A percentile compares a stretch with the other conserved stretches of the same genome.
Conservation (phyloP, 2,329 filamentous ascomycete genomes). For the Sclerotiophoma versabilis region DNA sequence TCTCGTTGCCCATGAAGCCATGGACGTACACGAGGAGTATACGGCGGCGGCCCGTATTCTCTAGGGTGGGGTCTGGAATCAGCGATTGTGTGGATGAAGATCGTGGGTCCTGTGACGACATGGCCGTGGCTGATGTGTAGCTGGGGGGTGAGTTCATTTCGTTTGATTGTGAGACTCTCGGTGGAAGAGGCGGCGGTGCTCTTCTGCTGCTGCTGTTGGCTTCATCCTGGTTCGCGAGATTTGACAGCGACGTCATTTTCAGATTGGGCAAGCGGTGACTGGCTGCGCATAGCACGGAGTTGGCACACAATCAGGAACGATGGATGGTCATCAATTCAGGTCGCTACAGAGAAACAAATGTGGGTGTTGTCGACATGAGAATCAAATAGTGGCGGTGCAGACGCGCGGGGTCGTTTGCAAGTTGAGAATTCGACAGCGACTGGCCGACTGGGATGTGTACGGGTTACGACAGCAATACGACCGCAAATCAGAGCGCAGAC, state of each 20-base stretch:
- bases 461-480: constrained; percentile 10
- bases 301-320: constrained; percentile 16
- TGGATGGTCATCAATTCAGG: constrained; percentile 8
- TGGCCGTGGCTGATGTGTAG: constrained; percentile 32
- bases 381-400: constrained; percentile 13
- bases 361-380: background rate
- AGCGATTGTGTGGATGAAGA: constrained; percentile 57
- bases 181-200: constrained; percentile 43
- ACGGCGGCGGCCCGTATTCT: constrained; percentile 53
- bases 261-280: constrained; percentile 16
- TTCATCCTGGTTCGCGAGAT: constrained; percentile 24
- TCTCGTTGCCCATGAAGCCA: constrained; percentile 88
- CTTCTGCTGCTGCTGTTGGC: constrained; percentile 15
- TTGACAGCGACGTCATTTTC: constrained; percentile 32
- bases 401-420: constrained; percentile 10
- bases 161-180: constrained; percentile 27
- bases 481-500: background rate
- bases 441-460: constrained; percentile 2
- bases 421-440: background rate
- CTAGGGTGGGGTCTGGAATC: constrained; percentile 44
- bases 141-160: constrained; percentile 25
- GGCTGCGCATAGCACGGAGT: constrained; percentile 13
- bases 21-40: constrained; percentile 85
- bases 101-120: constrained; percentile 51
- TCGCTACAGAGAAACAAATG: constrained; percentile 2